phyloP scores from a whole-genome alignment of 495 filamentous ascomycete species.

The Podospora conica region DNA sequence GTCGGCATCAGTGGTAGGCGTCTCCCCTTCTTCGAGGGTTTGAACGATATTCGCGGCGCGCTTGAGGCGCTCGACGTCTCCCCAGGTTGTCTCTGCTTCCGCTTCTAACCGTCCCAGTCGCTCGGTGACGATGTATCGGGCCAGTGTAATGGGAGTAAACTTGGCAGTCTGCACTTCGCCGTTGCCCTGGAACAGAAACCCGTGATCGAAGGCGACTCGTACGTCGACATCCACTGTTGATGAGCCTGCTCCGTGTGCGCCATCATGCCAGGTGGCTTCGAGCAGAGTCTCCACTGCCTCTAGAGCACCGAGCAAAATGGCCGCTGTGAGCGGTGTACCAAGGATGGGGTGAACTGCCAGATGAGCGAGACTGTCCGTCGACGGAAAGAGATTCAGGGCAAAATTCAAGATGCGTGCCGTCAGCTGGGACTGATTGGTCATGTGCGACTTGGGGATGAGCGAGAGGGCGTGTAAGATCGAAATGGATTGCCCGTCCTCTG shows the following conservation, averaged over 20 bases:
- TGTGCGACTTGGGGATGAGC: not conserved
- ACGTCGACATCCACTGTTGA: not conserved
- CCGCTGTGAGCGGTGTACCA: not conserved
- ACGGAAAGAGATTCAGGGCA: slow-evolving; percentile 3
- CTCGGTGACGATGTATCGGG: not conserved
- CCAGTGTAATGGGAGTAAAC: not conserved
- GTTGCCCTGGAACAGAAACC: not conserved
- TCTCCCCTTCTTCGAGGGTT: not conserved
- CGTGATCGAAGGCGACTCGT: not conserved
- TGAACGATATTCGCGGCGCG: not conserved
- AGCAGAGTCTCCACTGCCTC: not conserved
- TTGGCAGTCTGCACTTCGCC: not conserved
- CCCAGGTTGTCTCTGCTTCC: not conserved
- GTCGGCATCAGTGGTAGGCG: too few species aligned
- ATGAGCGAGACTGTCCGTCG: not conserved
- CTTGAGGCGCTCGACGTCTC: not conserved
- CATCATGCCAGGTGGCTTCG: not conserved
- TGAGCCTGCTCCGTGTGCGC: not conserved
- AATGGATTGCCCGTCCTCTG: not conserved
- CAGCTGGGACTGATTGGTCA: slow-evolving; percentile 4
- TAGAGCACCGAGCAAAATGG: not conserved
- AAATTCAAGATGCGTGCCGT: slow-evolving; percentile 2
- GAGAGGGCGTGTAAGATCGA: not conserved
- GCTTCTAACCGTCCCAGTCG: not conserved
- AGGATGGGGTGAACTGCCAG: too few species aligned